Conservation (phyloP, 2,329 filamentous ascomycete species). For the Rosellinia necatrix region DNA sequence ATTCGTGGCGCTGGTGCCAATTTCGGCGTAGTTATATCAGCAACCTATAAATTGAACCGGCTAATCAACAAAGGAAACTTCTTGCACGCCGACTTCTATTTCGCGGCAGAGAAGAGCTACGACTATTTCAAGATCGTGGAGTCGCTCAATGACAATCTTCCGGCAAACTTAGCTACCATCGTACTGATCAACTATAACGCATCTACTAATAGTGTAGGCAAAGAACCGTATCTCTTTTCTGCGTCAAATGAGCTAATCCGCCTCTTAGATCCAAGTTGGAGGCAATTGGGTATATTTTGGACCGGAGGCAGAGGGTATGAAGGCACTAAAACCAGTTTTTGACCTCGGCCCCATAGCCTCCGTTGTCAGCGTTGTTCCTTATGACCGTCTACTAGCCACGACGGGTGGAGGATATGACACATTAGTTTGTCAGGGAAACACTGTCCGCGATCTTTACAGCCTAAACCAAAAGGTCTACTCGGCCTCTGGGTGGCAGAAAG, state of each 20-base stretch:
- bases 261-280: conserved; percentile 27
- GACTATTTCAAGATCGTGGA: conserved; percentile 1
- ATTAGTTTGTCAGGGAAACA: background rate
- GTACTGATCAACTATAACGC: background rate
- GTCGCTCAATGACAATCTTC: background rate
- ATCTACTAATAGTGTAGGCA: conserved; percentile 3
- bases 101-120: background rate
- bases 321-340: conserved; percentile 24
- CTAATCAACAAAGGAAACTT: conserved; percentile 7
- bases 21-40: conserved; percentile 32
- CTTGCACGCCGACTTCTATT: background rate
- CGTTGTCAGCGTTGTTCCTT: conserved; percentile 4
- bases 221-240: background rate
- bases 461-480: conserved; percentile 21
- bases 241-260: no score
- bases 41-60: conserved; percentile 25
- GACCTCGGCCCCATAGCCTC: background rate
- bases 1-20: conserved; percentile 33
- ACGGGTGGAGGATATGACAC: background rate
- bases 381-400: conserved; percentile 4
- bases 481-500: conserved; percentile 2
- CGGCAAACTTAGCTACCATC: background rate
- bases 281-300: conserved; percentile 26
- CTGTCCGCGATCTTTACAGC: conserved; percentile 7
- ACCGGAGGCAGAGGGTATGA: conserved; percentile 19